Evolutionary conservation across 306 rosid species (phyloP).

Genomic region (Astragalus membranaceus): DNA sequence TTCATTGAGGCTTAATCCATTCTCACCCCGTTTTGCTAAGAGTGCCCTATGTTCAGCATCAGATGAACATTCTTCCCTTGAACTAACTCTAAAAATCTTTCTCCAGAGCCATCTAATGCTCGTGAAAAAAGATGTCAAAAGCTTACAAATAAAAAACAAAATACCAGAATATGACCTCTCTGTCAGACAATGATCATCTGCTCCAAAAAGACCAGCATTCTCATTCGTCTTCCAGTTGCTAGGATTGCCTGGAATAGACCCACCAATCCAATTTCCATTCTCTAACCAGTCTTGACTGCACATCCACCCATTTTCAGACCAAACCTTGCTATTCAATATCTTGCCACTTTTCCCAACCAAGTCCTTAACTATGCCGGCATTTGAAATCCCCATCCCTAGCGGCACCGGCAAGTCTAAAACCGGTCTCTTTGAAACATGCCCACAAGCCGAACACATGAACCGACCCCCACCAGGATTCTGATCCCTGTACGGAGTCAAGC

Average conservation of each 20-base stretch:
- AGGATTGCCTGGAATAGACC: constrained; percentile 55
- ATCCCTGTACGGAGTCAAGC: constrained; percentile 87
- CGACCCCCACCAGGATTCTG: constrained; percentile 98
- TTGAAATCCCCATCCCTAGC: constrained; percentile 64
- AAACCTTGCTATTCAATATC: constrained; percentile 73
- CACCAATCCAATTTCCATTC: constrained; percentile 73
- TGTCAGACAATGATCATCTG: constrained; percentile 73
- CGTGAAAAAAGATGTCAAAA: constrained; percentile 71
- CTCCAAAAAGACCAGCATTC: constrained; percentile 52
- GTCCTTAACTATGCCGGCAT: constrained; percentile 63
- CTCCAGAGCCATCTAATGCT: constrained; percentile 93
- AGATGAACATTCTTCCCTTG: constrained; percentile 66
- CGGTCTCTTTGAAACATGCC: constrained; percentile 90
- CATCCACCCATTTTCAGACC: constrained; percentile 94
- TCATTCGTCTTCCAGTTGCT: constrained; percentile 63
- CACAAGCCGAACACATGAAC: constrained; percentile 96
- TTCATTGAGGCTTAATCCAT: constrained; percentile 57
- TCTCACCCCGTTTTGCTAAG: constrained; percentile 68
- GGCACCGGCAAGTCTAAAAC: constrained; percentile 84
- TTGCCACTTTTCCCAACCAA: constrained; percentile 87
- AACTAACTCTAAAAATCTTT: constrained; percentile 74
- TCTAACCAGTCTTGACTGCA: constrained; percentile 91
- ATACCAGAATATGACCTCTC: constrained; percentile 81
- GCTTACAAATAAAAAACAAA: constrained; percentile 60
- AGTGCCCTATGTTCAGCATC: constrained; percentile 71